Evolutionary conservation across 2,329 filamentous ascomycete species (phyloP), one percentile per base, ranked within the genome.

Genomic region (Cryphonectria radicalis): DNA sequence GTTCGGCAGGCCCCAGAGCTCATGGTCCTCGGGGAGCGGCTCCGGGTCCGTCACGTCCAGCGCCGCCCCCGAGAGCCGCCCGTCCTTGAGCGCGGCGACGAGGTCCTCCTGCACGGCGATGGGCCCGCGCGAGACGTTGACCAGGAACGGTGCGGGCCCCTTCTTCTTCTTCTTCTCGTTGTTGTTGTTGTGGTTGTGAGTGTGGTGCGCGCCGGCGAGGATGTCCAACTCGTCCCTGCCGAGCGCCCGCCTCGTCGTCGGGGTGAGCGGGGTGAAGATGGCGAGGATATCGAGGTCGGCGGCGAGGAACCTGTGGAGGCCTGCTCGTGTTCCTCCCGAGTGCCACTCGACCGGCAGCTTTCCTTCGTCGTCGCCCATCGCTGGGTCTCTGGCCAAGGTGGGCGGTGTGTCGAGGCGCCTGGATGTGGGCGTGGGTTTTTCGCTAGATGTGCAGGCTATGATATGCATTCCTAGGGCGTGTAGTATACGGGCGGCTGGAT

Each of bases 41-140:
- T 70, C 68, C 37, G 53, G 62, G 63, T 70, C 68, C 43, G 63
- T 59, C 43, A 66, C 63, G 14, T 70, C 68, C 25, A 70, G 37
- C 32, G 68, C 68, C 17, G 63, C 68, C 10, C 62, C 68, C 19
- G 53, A 32, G 6, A 70, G 63, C 22, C 68, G 68, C 3, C 68
- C 68, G 40, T 70, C 68, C 68, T 62, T 70, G 46, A 66, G 63
- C 62, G 68, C 68, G 22, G 68, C 68, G 22, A 70, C 63, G 32
- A 70, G 43, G 35, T 66, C 68, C 14, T 70, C 63, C 28, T 70
- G 62, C 19, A 66, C 63, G 2, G 53, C n/a, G 63, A 66, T 70
- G 14, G 60, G 46, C 14, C 68, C 68, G 25, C 68, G 68, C 10
- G 68, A 70, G 17, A 60, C 53, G 19, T 66, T 70, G 13, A 70